These are phyloP conservation scores for Tricholoma bakamatsutake DNA, from an alignment of 768 basidiomycete species.

Conservation along the genomic window DNA sequence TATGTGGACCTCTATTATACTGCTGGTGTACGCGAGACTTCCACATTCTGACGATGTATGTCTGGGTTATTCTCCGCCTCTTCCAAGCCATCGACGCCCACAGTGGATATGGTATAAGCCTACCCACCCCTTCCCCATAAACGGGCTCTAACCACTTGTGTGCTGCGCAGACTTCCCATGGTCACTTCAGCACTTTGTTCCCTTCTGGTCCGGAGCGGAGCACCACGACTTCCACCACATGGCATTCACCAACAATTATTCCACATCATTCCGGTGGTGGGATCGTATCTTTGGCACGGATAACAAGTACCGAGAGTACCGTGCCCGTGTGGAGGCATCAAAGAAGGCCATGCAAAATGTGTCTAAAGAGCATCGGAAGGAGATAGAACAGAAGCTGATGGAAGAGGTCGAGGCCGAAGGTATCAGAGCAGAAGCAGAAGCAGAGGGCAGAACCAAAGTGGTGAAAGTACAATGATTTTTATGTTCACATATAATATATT, in stretches of 20 bases:
- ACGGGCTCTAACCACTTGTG: not conserved
- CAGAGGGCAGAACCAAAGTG: constrained; percentile 28
- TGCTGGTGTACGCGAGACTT: constrained; percentile 69
- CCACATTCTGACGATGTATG: constrained; percentile 89
- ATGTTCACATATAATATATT: not conserved
- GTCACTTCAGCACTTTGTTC: constrained; percentile 87
- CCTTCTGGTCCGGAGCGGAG: constrained; percentile 97
- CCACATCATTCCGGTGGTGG: constrained; percentile 92
- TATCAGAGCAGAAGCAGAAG: constrained; percentile 57
- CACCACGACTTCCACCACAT: constrained; percentile 99
- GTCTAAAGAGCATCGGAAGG: constrained; percentile 44
- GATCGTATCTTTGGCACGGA: constrained; percentile 90
- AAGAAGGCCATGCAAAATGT: constrained; percentile 51
- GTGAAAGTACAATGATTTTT: constrained; percentile 29
- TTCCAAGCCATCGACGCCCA: constrained; percentile 98
- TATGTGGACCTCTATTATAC: constrained; percentile 83
- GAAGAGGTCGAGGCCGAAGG: constrained; percentile 74
- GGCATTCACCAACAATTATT: constrained; percentile 91
- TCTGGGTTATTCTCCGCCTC: constrained; percentile 90
- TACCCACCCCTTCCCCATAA: not conserved
- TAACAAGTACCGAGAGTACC: constrained; percentile 80
- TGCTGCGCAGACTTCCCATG: constrained; percentile 81
- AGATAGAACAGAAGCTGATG: constrained; percentile 56
- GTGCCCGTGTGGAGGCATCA: constrained; percentile 55
- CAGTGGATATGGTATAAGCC: constrained; percentile 78